These are phyloP conservation scores for Cucumis sativus DNA, from an alignment of 306 rosid genomes.

Conservation along the genomic window Cucumber_9930_V3 NC_026658.2:21482501-21483000, in stretches of 20 bases:
- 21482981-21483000: slow-evolving; percentile 7
- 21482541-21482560: neutral
- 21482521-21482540: neutral
- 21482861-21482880: slow-evolving; percentile 14
- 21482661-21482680: neutral
- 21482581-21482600: neutral
- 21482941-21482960: neutral
- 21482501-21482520: neutral
- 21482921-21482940: neutral
- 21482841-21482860: neutral
- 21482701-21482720: neutral
- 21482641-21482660: neutral
- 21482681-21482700: neutral
- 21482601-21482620: neutral
- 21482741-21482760: slow-evolving; percentile 67
- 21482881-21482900: slow-evolving; percentile 79
- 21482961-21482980: neutral
- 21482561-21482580: neutral
- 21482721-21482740: slow-evolving; percentile 69
- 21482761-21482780: neutral
- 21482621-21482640: too few relatives aligned
- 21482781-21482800: neutral
- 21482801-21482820: neutral
- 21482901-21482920: slow-evolving; percentile 30
- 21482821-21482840: neutral